Conservation (phyloP, 2,329 filamentous ascomycete genomes). For the Davidsoniella virescens region DNA sequence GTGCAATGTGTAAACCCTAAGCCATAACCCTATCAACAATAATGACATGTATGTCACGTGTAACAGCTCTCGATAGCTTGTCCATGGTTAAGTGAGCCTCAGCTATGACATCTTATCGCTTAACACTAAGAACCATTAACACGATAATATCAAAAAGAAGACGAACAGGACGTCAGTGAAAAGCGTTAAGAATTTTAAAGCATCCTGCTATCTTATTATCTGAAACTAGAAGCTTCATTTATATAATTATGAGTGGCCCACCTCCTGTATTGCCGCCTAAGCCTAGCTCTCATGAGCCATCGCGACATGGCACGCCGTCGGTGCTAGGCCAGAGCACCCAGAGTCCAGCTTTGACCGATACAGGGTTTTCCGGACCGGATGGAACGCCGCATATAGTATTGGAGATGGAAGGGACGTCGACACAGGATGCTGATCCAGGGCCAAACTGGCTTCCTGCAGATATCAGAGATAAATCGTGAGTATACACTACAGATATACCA, state of each 20-base stretch:
- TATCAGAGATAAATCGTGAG: conserved; percentile 69
- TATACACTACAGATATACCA: conserved; percentile 13
- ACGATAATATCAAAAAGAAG: neutral
- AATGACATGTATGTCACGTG: conserved; percentile 9
- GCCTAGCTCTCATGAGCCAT: conserved; percentile 51
- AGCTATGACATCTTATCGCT: neutral
- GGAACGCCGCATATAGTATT: neutral
- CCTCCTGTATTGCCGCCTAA: conserved; percentile 60
- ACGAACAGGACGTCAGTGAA: neutral
- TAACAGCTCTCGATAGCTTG: neutral
- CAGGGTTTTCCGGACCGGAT: too few relatives aligned
- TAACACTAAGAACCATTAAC: neutral
- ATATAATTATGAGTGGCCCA: conserved; percentile 14
- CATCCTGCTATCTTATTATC: neutral
- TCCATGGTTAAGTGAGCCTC: neutral
- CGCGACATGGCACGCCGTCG: conserved; percentile 48
- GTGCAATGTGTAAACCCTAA: neutral
- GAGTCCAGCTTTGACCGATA: conserved; percentile 14
- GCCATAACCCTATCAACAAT: neutral
- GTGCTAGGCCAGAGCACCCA: conserved; percentile 19
- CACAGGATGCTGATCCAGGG: conserved; percentile 31
- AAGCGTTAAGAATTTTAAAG: neutral
- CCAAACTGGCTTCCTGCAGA: conserved; percentile 65
- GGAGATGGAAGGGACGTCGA: conserved; percentile 6
- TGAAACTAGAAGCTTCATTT: neutral